Base-by-base conservation (phyloP, 352 stramenopile species). In the Phytophthora nicotianae region DNA sequence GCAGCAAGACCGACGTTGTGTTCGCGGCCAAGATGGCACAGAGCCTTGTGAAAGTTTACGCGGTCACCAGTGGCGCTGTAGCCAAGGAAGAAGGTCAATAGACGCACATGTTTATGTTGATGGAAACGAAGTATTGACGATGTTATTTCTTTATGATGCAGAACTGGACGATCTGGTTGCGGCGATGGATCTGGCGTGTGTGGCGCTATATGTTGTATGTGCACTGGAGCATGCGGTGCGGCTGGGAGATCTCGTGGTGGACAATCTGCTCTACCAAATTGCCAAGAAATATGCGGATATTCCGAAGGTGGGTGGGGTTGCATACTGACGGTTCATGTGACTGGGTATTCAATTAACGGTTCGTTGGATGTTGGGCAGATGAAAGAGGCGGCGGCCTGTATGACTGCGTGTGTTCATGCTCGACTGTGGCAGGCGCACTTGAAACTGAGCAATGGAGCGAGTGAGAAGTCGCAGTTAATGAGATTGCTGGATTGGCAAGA, bases 241-340 rank as follows among this genome's bases (percentile, higher is more conserved):
- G 14, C 61, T 93, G 11, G 71, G 72, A 21, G 82, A 90, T 20
- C 65, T 90, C 29, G 82, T 91, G 47, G 20, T 88, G 20, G 84
- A 91, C 45, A 93, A 90, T 58, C 68, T 93, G 70, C 69, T 93
- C 11, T 93, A 93, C 33, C 84, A 93, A 69, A 72, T 91, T 11
- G 70, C 82, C 27, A 93, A 93, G 68, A 90, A 88, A 41, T 85
- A 82, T 48, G 59, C 68, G 0, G 82, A 90, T 23, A 76, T 87
- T 8, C 72, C 77, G 9, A 51, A 71, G 27, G 82, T 84, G 43
- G 26, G 72, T 61, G 14, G n/a, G 10, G 4, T 29, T 5, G 7
- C 9, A 11, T 1, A 56, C 47, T 26, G 9, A 11, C 42, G 29
- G 10, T 24, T 51, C 8, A 4, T 35, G 13, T 29, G 26, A n/a